Base-by-base conservation (phyloP, 2,329 filamentous ascomycete species). In the Trichoderma arundinaceum region DNA sequence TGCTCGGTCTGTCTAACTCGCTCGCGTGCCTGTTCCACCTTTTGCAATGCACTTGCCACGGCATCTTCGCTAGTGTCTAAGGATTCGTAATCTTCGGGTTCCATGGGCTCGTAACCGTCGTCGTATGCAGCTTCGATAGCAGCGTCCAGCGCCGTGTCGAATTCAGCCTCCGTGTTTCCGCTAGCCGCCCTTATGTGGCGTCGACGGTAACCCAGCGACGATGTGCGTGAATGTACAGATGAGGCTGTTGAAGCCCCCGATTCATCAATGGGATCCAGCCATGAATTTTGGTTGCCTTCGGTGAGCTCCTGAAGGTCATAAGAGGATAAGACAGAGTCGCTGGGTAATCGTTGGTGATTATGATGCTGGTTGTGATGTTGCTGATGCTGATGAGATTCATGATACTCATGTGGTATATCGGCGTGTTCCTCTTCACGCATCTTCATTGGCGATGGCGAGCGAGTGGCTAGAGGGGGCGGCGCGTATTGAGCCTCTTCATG, bases 111-210 rank as follows among this genome's bases (percentile, higher is more conserved):
- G 69, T 92, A 91, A 0, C 92, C 92, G 68, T 97, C 93, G 75
- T 97, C 91, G 76, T 98, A 99, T 5, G 94, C 95, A 58, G 94
- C 94, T 77, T 98, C 95, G 8, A 98, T 94, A 13, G 95, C 95
- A 28, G 94, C 94, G 78, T 98, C 94, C 49, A 98, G 83, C 4
- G 95, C 95, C 8, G 92, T 93, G 77, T 97, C 94, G 70, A 98
- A 97, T 74, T 97, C 94, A 7, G 92, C 90, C 75, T 96, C 92
- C 0, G 92, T 95, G 35, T 85, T 88, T 51, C 88, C 88, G 69
- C 91, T 94, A 2, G 84, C 75, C 41, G 83, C 83, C 56, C 90
- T 87, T 61, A 92, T 86, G 69, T 91, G 89, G 72, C 90, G 92
- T 69, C 90, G 84, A 68, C 87, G 84, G 54, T 91, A 78, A 49